Percentiles rank a stretch among this genome's conserved stretches.
Conservation (phyloP, 2,329 filamentous ascomycete genomes). For the Cordyceps farinosa region DNA sequence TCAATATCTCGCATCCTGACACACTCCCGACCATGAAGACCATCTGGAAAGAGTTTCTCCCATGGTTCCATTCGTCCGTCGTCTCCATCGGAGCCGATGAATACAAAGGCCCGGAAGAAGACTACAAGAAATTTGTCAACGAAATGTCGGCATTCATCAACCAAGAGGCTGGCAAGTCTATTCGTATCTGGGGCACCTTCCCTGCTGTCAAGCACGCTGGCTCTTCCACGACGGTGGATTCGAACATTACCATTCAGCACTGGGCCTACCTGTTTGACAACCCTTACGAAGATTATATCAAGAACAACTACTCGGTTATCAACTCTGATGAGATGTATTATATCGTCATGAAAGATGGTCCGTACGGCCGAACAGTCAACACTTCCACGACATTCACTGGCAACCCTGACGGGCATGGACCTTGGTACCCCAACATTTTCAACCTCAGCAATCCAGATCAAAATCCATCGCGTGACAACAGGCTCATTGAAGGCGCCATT, state of each 20-base stretch:
- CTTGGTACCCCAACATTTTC: constrained; percentile 26
- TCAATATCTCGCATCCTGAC: constrained; percentile 44
- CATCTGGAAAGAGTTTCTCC: constrained; percentile 51
- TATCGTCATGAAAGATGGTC: constrained; percentile 33
- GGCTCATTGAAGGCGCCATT: constrained; percentile 23
- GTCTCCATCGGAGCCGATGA: constrained; percentile 56
- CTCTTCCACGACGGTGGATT: constrained; percentile 17
- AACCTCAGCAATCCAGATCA: constrained; percentile 20
- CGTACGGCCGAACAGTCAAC: constrained; percentile 46
- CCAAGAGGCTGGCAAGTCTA: constrained; percentile 39
- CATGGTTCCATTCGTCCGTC: constrained; percentile 53
- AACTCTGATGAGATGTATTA: constrained; percentile 27
- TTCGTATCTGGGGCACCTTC: constrained; percentile 50
- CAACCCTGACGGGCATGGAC: constrained; percentile 16
- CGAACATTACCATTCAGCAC: constrained; percentile 36
- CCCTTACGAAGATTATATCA: constrained; percentile 22
- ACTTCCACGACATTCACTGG: constrained; percentile 35
- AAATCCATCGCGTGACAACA: constrained; percentile 21
- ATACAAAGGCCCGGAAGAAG: constrained; percentile 44
- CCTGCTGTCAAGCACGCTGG: constrained; percentile 24
- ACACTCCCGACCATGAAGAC: constrained; percentile 48
- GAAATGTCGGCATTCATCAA: constrained; percentile 44
- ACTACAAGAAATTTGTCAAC: constrained; percentile 47
- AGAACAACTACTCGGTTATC: constrained; percentile 24
- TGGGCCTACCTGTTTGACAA: constrained; percentile 26